A percentile compares a stretch with the other conserved stretches of the same genome.
These are phyloP conservation scores for Domatiomyces globalis DNA, from an alignment of 2,329 filamentous ascomycete species.

Conservation along the genomic window DNA sequence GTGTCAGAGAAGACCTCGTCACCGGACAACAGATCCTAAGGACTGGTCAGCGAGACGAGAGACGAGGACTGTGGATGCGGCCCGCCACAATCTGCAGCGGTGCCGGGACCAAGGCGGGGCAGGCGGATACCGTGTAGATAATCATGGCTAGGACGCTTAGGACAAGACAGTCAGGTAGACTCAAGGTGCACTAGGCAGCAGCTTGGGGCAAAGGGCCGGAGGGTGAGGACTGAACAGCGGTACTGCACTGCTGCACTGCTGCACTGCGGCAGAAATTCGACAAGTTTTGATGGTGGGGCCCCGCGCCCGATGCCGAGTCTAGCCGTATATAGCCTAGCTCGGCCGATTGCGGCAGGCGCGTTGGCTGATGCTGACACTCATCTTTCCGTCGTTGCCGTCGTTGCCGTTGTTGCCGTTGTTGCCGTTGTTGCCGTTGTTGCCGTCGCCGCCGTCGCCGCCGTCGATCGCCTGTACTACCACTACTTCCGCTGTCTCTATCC, in stretches of 20 bases:
- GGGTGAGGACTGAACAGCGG: neutral
- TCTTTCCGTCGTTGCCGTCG: neutral
- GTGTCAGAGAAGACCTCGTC: constrained; percentile 98
- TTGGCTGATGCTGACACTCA: neutral
- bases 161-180: constrained; percentile 5
- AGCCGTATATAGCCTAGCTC: neutral
- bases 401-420: neutral
- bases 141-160: constrained; percentile 41
- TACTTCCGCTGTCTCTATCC: neutral
- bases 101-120: constrained; percentile 15
- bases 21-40: constrained; percentile 69
- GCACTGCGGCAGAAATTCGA: neutral
- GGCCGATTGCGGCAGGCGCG: neutral
- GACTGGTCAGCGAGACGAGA: neutral
- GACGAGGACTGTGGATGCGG: neutral
- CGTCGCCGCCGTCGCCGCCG: no score
- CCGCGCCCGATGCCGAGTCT: neutral
- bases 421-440: neutral
- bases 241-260: neutral
- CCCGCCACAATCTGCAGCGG: neutral
- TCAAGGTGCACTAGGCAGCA: constrained; percentile 17
- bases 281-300: neutral
- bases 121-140: constrained; percentile 59
- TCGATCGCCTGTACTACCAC: neutral
- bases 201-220: neutral